phyloP scores from a whole-genome alignment of 305 asterid genomes.

The Fraxinus floribunda region DNA sequence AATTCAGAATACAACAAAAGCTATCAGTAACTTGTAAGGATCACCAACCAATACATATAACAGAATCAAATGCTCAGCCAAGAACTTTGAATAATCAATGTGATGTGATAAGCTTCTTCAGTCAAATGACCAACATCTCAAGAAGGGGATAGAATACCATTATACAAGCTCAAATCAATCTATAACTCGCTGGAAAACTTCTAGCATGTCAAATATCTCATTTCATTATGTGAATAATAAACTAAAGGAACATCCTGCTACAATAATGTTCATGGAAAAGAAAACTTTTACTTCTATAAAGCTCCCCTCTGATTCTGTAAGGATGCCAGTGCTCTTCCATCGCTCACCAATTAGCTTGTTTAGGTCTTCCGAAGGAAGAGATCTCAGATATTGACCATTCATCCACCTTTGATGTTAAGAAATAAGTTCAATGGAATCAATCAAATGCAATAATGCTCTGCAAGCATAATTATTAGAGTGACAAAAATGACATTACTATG shows the following conservation, averaged over 20 bases:
- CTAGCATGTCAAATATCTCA: slow-evolving; percentile 7
- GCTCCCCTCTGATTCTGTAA: slow-evolving; percentile 63
- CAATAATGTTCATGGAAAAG: slow-evolving; percentile 9
- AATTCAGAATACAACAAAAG: slow-evolving; percentile 17
- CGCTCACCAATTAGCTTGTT: slow-evolving; percentile 61
- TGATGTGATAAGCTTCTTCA: neutral
- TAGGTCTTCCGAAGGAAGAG: slow-evolving; percentile 61
- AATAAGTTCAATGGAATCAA: slow-evolving; percentile 23
- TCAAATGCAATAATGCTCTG: slow-evolving; percentile 17
- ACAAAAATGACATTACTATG: neutral
- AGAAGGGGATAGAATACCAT: slow-evolving; percentile 7
- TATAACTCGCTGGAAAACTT: slow-evolving; percentile 13
- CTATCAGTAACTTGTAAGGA: slow-evolving; percentile 3
- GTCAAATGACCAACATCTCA: slow-evolving; percentile 4
- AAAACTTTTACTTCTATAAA: slow-evolving; percentile 59
- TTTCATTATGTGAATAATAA: slow-evolving; percentile 11
- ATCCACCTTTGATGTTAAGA: slow-evolving; percentile 72
- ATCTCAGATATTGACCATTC: slow-evolving; percentile 90
- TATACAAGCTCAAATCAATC: slow-evolving; percentile 21
- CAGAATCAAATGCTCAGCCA: slow-evolving; percentile 2
- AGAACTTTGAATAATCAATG: slow-evolving; percentile 10
- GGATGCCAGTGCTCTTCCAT: slow-evolving; percentile 66
- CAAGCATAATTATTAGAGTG: slow-evolving; percentile 5
- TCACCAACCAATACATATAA: slow-evolving; percentile 5
- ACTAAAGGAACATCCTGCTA: slow-evolving; percentile 8